Conservation (phyloP, 2,329 filamentous ascomycete species). For the Colletotrichum camelliae region DNA sequence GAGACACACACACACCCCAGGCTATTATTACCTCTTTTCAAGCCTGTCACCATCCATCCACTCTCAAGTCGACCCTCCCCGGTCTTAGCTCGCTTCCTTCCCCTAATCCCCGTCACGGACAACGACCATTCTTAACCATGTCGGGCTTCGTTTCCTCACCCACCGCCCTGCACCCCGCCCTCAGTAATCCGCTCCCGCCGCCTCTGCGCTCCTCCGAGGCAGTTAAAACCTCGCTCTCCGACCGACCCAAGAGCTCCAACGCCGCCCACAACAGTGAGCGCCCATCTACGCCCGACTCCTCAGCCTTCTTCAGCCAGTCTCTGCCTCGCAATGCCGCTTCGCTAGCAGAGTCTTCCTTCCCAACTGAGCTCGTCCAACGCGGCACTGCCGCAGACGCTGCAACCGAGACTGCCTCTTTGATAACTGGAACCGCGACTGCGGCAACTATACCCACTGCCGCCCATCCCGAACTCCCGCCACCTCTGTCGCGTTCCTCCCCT, state of each 20-base stretch:
- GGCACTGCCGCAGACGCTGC: slow-evolving; percentile 14
- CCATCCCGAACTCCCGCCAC: slow-evolving; percentile 27
- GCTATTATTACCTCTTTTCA: not conserved
- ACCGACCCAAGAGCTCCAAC: slow-evolving; percentile 28
- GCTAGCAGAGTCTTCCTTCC: not conserved
- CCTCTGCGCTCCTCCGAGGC: slow-evolving; percentile 25
- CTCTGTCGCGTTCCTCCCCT: slow-evolving; percentile 18
- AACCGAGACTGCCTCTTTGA: slow-evolving; percentile 20
- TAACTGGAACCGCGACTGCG: not conserved
- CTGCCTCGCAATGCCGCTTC: slow-evolving; percentile 22
- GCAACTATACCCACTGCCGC: slow-evolving; percentile 22
- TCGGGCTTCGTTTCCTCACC: slow-evolving; percentile 47
- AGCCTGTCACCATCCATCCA: not conserved
- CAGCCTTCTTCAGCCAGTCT: slow-evolving; percentile 14
- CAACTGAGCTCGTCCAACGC: not conserved
- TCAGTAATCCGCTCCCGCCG: slow-evolving; percentile 40
- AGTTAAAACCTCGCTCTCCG: slow-evolving; percentile 31
- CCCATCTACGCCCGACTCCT: slow-evolving; percentile 22
- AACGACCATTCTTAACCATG: slow-evolving; percentile 20
- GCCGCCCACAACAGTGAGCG: slow-evolving; percentile 12
- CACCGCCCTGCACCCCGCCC: slow-evolving; percentile 55
- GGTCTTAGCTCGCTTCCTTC: not conserved
- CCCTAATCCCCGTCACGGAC: slow-evolving; percentile 6
- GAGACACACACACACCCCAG: not conserved
- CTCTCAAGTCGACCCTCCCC: not conserved